These are phyloP conservation scores for Globisporangium paroecandrum DNA, from an alignment of 352 stramenopile species.

Conservation along the genomic window DNA sequence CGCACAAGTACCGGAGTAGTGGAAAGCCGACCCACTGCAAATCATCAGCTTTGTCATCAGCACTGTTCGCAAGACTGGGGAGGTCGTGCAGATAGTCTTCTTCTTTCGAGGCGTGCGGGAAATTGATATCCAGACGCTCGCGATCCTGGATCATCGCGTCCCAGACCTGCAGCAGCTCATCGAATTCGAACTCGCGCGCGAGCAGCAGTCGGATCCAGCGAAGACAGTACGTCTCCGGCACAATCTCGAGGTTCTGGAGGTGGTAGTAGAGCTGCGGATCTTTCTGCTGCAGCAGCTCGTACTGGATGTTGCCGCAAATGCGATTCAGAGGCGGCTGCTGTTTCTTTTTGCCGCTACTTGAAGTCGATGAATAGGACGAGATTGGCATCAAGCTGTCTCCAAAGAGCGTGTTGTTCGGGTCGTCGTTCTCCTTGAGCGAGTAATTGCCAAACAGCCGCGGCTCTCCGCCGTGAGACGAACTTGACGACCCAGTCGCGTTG, in stretches of 20 bases:
- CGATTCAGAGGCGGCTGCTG: slow-evolving; percentile 50
- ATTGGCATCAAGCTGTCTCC: neutral
- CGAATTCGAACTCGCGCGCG: slow-evolving; percentile 67
- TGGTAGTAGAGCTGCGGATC: slow-evolving; percentile 83
- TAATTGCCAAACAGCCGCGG: slow-evolving; percentile 28
- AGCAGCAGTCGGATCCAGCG: slow-evolving; percentile 79
- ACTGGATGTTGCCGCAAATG: slow-evolving; percentile 71
- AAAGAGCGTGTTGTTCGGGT: slow-evolving; percentile 3
- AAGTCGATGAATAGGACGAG: neutral
- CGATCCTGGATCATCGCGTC: slow-evolving; percentile 61
- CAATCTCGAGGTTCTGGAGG: slow-evolving; percentile 74
- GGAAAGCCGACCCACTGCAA: slow-evolving; percentile 54
- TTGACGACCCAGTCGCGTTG: slow-evolving; percentile 1
- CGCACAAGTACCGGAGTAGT: slow-evolving; percentile 64
- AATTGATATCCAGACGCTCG: slow-evolving; percentile 30
- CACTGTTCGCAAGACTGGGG: slow-evolving; percentile 22
- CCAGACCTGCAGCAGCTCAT: slow-evolving; percentile 62
- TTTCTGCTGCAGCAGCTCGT: slow-evolving; percentile 70
- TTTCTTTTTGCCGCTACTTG: neutral
- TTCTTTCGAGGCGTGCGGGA: slow-evolving; percentile 33
- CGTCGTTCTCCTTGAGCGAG: slow-evolving; percentile 19
- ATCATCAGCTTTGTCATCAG: slow-evolving; percentile 18
- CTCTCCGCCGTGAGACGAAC: slow-evolving; percentile 20
- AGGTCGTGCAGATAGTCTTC: slow-evolving; percentile 36
- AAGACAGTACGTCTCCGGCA: slow-evolving; percentile 78